Evolutionary conservation across 1,139 yeast species (phyloP).

Genomic region (Sugiyamaella grinbergsii): DNA sequence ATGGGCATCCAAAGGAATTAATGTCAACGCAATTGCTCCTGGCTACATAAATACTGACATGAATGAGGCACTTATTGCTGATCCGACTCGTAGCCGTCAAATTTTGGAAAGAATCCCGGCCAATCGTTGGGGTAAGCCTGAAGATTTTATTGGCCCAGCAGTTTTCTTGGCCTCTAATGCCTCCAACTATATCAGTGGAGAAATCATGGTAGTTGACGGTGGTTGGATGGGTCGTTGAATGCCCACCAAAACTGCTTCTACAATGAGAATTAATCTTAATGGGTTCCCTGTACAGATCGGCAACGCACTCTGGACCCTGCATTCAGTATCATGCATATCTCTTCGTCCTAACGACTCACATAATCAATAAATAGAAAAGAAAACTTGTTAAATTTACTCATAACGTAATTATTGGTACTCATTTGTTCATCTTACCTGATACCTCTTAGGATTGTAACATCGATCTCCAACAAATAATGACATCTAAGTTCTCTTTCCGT

Average conservation of each 20-base stretch:
- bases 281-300: not conserved
- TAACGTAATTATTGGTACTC: too few relatives aligned
- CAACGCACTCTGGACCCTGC: constrained; percentile 3
- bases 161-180: constrained; percentile 56
- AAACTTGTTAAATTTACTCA: not conserved
- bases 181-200: constrained; percentile 56
- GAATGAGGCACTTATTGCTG: constrained; percentile 46
- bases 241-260: too few relatives aligned
- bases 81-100: constrained; percentile 42
- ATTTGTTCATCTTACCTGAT: not conserved
- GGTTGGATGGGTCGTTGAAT: constrained; percentile 52
- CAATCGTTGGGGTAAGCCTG: constrained; percentile 55
- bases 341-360: constrained; percentile 1
- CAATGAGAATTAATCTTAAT: too few relatives aligned
- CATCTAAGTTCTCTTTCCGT: not conserved
- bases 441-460: not conserved
- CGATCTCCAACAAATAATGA: not conserved
- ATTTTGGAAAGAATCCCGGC: constrained; percentile 53
- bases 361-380: constrained; percentile 7
- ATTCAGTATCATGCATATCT: too few relatives aligned
- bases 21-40: constrained; percentile 59
- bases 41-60: constrained; percentile 58
- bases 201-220: constrained; percentile 57
- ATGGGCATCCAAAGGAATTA: constrained; percentile 54
- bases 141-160: constrained; percentile 58